A percentile compares a stretch with the other conserved stretches of the same genome.
Evolutionary conservation across 2,329 filamentous ascomycete species (phyloP).

Genomic region (Fusarium tjaetaba): DNA sequence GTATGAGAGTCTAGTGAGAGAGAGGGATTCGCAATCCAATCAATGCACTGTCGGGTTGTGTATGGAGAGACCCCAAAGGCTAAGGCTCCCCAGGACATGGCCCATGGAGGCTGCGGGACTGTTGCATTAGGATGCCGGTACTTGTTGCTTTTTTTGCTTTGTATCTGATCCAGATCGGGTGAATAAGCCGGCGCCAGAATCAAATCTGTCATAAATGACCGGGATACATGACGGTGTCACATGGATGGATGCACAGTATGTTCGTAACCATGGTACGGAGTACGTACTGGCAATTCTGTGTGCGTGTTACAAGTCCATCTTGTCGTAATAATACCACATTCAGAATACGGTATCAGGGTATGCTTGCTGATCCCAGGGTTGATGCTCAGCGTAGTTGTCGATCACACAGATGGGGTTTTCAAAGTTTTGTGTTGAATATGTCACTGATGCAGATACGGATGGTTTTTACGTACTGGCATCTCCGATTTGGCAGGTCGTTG

Average conservation of each 20-base stretch:
- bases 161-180: constrained; percentile 37
- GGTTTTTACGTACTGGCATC: constrained; percentile 15
- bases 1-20: background rate
- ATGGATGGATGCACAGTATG: background rate
- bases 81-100: constrained; percentile 7
- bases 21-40: background rate
- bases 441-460: constrained; percentile 4
- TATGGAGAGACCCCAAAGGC: background rate
- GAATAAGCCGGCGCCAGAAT: constrained; percentile 26
- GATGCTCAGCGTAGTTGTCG: constrained; percentile 20
- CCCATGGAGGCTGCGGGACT: constrained; percentile 7
- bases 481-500: constrained; percentile 18
- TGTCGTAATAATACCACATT: background rate
- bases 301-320: background rate
- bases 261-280: background rate
- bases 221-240: constrained; percentile 17
- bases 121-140: constrained; percentile 37
- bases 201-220: constrained; percentile 28
- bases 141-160: constrained; percentile 34
- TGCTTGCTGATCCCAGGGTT: constrained; percentile 20
- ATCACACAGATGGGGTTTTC: constrained; percentile 20
- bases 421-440: constrained; percentile 11
- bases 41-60: background rate
- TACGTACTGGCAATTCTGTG: background rate
- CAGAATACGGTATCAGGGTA: constrained; percentile 4